A percentile compares a stretch with the other conserved stretches of the same genome.
These are phyloP conservation scores for Colletotrichum trifolii DNA, from an alignment of 2,329 filamentous ascomycete species.

Conservation along the genomic window DNA sequence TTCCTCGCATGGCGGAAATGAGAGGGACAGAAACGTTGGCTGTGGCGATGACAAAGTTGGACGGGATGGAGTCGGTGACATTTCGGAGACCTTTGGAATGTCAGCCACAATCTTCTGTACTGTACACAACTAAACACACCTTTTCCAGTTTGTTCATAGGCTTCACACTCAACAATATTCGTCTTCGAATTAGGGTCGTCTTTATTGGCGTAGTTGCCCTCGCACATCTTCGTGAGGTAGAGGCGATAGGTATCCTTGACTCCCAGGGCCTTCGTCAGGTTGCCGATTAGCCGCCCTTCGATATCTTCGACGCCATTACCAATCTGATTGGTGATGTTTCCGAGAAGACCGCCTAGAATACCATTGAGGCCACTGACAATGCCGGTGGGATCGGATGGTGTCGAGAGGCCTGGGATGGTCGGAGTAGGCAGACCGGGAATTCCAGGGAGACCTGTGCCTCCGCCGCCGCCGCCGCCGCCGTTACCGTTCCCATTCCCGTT, in stretches of 20 bases:
- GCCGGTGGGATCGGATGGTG: slow-evolving; percentile 22
- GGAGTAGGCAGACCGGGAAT: slow-evolving; percentile 17
- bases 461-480: slow-evolving; percentile 4
- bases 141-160: slow-evolving; percentile 27
- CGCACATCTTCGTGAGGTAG: slow-evolving; percentile 39
- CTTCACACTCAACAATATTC: slow-evolving; percentile 25
- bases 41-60: slow-evolving; percentile 37
- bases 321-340: slow-evolving; percentile 36
- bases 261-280: slow-evolving; percentile 38
- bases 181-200: slow-evolving; percentile 31
- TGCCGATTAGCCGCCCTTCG: slow-evolving; percentile 39
- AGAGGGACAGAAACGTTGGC: slow-evolving; percentile 40
- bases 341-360: slow-evolving; percentile 35
- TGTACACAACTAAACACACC: slow-evolving; percentile 3
- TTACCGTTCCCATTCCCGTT: slow-evolving; percentile 21
- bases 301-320: slow-evolving; percentile 38
- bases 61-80: slow-evolving; percentile 39
- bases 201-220: slow-evolving; percentile 35
- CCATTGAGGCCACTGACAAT: slow-evolving; percentile 31
- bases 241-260: slow-evolving; percentile 40
- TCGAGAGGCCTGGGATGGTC: background rate
- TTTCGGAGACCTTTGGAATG: slow-evolving; percentile 36
- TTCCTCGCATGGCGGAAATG: slow-evolving; percentile 33
- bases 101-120: background rate
- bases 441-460: slow-evolving; percentile 2